phyloP scores from a whole-genome alignment of 1,284 basidiomycete species.

The Trichosporon sp. region DNA sequence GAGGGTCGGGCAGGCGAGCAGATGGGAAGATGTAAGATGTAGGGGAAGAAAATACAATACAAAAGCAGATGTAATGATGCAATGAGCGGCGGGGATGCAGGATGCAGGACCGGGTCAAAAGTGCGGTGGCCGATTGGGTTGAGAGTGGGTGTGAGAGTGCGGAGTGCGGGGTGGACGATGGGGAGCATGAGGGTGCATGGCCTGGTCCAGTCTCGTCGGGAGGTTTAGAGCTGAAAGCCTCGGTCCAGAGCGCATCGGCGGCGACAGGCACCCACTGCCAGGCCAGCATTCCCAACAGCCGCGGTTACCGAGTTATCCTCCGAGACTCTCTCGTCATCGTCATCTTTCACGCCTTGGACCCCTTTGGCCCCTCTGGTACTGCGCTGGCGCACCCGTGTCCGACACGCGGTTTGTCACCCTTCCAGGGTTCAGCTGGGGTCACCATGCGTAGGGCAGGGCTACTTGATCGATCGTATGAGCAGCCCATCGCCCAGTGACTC shows the following conservation, averaged over 20 bases:
- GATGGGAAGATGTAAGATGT: no score
- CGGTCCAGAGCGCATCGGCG: no score
- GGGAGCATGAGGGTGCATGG: background rate
- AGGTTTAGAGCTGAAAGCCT: constrained; percentile 4
- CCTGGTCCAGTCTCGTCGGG: background rate
- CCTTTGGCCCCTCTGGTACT: background rate
- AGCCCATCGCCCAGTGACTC: background rate
- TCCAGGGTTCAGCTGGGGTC: background rate
- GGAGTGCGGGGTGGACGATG: background rate
- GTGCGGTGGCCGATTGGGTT: background rate
- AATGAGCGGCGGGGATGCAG: background rate
- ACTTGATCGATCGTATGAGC: background rate
- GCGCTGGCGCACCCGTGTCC: no score
- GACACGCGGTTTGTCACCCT: background rate
- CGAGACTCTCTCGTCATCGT: background rate
- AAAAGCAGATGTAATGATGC: no score
- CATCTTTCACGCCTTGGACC: no score
- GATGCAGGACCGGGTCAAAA: background rate
- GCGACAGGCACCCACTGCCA: background rate
- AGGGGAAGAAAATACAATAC: no score
- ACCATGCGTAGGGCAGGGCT: background rate
- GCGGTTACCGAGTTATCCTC: background rate
- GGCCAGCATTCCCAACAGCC: background rate
- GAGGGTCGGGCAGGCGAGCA: no score
- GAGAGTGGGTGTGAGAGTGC: background rate